Evolutionary conservation across 257 asterid genomes (phyloP).

Genomic region (Solanum pinnatisectum): DNA sequence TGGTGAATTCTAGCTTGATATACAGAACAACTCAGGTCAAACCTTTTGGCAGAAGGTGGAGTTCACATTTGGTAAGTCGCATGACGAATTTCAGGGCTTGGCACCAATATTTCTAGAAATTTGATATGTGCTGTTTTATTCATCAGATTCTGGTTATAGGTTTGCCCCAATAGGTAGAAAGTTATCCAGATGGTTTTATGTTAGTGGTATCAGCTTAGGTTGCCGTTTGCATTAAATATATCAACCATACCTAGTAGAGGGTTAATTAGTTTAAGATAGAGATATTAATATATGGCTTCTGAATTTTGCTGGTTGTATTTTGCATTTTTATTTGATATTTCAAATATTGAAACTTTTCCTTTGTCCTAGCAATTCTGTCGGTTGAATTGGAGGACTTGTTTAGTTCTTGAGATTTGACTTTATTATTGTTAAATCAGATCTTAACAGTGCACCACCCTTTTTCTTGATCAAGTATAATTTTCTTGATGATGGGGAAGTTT

Average conservation of each 20-base stretch:
- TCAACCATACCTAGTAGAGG: neutral
- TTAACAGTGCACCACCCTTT: neutral
- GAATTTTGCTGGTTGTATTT: neutral
- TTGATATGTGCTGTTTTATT: neutral
- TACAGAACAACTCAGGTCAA: slow-evolving; percentile 70
- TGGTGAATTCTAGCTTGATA: slow-evolving; percentile 72
- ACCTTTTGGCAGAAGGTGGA: slow-evolving; percentile 76
- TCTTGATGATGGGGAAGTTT: neutral
- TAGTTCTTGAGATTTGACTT: neutral
- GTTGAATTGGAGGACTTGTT: neutral
- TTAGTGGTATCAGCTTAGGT: neutral
- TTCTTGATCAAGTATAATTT: neutral
- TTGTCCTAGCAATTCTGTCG: neutral
- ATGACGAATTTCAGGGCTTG: neutral
- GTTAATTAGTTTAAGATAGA: neutral
- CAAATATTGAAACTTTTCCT: neutral
- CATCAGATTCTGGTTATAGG: neutral
- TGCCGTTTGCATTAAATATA: neutral
- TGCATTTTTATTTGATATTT: neutral
- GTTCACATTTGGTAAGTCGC: slow-evolving; percentile 71
- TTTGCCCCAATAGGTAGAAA: neutral
- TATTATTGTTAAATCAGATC: neutral
- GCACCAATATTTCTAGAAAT: neutral
- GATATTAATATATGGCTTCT: neutral
- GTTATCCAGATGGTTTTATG: neutral